phyloP scores from a whole-genome alignment of 805 yeast species.

The Myxozyma mucilagina region DNA sequence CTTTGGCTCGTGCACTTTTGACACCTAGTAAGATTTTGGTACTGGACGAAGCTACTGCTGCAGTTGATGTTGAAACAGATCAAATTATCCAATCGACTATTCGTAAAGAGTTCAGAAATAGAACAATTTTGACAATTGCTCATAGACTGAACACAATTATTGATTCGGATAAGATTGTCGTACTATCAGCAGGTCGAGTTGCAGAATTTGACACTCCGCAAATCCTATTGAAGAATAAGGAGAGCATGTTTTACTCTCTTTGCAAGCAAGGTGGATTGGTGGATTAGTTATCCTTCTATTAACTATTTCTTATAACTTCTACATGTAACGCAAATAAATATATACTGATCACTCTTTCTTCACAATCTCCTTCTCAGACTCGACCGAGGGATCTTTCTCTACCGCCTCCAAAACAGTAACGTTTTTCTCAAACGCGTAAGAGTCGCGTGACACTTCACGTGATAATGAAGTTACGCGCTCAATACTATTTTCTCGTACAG shows the following conservation, averaged over 20 bases:
- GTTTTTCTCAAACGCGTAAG: not conserved
- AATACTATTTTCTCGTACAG: not conserved
- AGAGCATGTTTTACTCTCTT: slow-evolving; percentile 44
- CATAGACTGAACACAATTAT: slow-evolving; percentile 83
- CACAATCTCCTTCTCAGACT: not conserved
- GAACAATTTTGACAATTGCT: slow-evolving; percentile 85
- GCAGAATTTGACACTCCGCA: slow-evolving; percentile 76
- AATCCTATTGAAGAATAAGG: slow-evolving; percentile 59
- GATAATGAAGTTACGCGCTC: not conserved
- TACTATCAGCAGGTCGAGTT: slow-evolving; percentile 71
- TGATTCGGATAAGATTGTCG: slow-evolving; percentile 79
- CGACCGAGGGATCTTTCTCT: not conserved
- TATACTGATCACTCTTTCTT: not conserved
- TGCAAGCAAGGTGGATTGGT: slow-evolving; percentile 32
- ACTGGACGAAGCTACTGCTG: slow-evolving; percentile 83
- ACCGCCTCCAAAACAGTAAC: not conserved
- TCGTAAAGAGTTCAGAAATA: slow-evolving; percentile 64
- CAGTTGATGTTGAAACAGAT: slow-evolving; percentile 89
- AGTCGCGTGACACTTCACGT: not conserved
- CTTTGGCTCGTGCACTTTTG: slow-evolving; percentile 80
- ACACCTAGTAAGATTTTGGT: slow-evolving; percentile 72
- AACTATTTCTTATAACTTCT: not conserved
- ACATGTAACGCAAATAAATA: not conserved
- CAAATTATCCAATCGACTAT: slow-evolving; percentile 77
- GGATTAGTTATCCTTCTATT: slow-evolving; percentile 2